Base-by-base conservation (phyloP, 331 rosid genomes). In the Malus hybrid region DNA sequence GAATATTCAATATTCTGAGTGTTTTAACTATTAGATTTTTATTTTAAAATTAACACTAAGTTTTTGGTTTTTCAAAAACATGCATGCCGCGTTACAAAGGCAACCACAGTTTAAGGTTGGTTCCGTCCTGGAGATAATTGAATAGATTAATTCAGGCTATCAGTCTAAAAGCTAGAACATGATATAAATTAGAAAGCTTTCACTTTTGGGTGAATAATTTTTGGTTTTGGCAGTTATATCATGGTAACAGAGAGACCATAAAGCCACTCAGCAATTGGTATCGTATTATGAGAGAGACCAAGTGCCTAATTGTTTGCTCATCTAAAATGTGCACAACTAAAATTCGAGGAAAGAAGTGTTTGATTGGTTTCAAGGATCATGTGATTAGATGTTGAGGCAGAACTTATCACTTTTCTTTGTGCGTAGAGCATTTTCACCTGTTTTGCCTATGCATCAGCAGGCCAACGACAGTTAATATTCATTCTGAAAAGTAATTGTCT, bases 1-100 rank as follows among this genome's bases (percentile, higher is more conserved):
- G 18, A 46, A 5, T 46, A 46, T 46, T 0, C 1, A 6, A 48
- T 48, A 48, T 48, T 48, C 0, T 48, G 1, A 48, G 1, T 48
- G 1, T 0, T 48, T 48, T 48, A 14, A 48, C 3, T 0, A 7
- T 48, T 48, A 14, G 0, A 48, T 48, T 0, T 48, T 48, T 48
- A 48, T 48, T 14, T 48, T 5, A 1, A 48, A 48, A 48, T 5
- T 46, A 5, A 5, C 18, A 13, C 3, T 46, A 13, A 13, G 7
- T 2, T 48, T 46, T 48, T 48, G 0, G 6, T 48, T 48, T 48
- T 48, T 48, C 54, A 48, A 48, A 48, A 48, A 14, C 54, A 5
- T 2, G 7, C 44, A 48, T 0, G 6, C 7, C 3, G 6, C 18
- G 18, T 13, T 46, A 5, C 54, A 48, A 48, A 3, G 0, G 18